phyloP scores from a whole-genome alignment of 1,139 yeast species.

The Kurtzmaniella quercitrusa region DNA sequence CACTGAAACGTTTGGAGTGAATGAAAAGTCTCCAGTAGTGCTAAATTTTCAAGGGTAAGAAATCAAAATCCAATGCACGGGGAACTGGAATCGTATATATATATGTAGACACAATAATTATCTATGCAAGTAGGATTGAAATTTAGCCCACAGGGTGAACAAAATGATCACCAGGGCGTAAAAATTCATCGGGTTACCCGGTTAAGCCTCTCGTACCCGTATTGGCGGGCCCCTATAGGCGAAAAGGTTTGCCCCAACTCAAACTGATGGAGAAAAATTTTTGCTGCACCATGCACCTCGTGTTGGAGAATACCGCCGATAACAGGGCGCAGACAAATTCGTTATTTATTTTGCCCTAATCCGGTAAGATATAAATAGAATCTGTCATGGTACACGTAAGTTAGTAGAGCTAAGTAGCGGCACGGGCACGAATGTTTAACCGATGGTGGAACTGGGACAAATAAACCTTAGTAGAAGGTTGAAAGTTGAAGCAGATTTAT shows the following conservation, averaged over 20 bases:
- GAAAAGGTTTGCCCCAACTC: too few relatives aligned
- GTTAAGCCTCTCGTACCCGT: background rate
- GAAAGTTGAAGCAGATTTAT: too few relatives aligned
- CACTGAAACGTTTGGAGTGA: background rate
- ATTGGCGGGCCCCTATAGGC: background rate
- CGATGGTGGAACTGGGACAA: too few relatives aligned
- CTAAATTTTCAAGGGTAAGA: background rate
- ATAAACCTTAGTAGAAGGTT: too few relatives aligned
- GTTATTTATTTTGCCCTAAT: background rate
- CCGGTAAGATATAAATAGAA: background rate
- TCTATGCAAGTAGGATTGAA: too few relatives aligned
- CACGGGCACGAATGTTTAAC: background rate
- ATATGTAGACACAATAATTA: too few relatives aligned
- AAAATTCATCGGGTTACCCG: background rate
- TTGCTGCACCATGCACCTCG: background rate
- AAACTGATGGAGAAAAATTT: background rate
- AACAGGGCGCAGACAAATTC: background rate
- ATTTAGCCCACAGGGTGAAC: background rate
- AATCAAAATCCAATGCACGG: background rate
- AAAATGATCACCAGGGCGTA: background rate
- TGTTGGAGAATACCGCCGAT: background rate
- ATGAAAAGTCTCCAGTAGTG: background rate
- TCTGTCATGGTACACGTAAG: background rate
- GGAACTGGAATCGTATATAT: background rate
- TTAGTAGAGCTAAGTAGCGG: background rate